phyloP scores from a whole-genome alignment of 768 basidiomycete genomes.

The Crepidotus variabilis region DNA sequence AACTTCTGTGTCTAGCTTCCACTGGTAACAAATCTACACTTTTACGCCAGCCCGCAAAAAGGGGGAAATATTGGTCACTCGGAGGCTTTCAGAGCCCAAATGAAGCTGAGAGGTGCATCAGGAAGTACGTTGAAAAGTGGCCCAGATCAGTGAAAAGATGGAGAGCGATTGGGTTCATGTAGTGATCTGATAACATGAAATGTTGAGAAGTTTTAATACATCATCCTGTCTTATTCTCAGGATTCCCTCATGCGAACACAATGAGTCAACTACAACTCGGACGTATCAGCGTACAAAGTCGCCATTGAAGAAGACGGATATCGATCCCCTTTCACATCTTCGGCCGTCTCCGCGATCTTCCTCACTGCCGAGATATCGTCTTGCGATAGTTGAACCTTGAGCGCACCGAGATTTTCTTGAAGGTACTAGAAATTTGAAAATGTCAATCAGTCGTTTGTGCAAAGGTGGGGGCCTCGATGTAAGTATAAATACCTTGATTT shows the following conservation, averaged over 20 bases:
- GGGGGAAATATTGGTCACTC: background rate
- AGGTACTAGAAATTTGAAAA: constrained; percentile 24
- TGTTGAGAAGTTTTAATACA: background rate
- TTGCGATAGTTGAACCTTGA: constrained; percentile 26
- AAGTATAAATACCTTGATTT: constrained; percentile 14
- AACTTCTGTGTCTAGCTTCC: constrained; percentile 5
- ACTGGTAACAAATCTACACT: background rate
- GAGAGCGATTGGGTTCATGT: constrained; percentile 4
- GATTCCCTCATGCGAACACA: too few relatives aligned
- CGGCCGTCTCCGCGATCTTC: constrained; percentile 28
- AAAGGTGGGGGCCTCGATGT: background rate
- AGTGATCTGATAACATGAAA: background rate
- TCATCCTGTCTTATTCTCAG: too few relatives aligned
- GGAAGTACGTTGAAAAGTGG: constrained; percentile 6
- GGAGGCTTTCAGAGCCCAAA: constrained; percentile 4
- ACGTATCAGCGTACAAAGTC: constrained; percentile 31
- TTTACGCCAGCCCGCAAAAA: too few relatives aligned
- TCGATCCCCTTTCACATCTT: constrained; percentile 24
- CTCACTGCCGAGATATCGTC: constrained; percentile 36
- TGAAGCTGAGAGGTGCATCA: background rate
- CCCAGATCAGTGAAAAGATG: background rate
- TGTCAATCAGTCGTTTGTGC: background rate
- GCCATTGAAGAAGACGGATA: constrained; percentile 27
- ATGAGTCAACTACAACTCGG: constrained; percentile 14
- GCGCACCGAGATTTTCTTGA: constrained; percentile 39